phyloP scores from a whole-genome alignment of 1,284 basidiomycete species.

The Fomitopsis pinicola region DNA sequence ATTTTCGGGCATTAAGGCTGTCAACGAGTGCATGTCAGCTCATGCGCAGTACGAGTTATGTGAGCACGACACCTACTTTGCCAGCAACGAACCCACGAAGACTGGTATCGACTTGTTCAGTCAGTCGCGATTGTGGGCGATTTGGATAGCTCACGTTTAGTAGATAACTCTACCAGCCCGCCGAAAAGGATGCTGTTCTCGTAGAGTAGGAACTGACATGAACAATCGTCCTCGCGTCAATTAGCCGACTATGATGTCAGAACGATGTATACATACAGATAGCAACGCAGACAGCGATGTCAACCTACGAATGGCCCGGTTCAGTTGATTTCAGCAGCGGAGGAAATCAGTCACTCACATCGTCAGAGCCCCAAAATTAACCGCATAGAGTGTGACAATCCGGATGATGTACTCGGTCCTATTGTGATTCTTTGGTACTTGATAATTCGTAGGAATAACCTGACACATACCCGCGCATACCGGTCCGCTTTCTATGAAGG shows the following conservation, averaged over 20 bases:
- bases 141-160: neutral
- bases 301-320: neutral
- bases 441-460: neutral
- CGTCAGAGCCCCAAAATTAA: neutral
- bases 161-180: neutral
- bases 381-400: neutral
- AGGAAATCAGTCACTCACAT: neutral
- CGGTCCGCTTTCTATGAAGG: neutral
- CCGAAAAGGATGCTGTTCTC: neutral
- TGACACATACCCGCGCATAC: neutral
- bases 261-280: neutral
- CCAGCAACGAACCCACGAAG: neutral
- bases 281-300: neutral
- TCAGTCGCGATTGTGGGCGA: neutral
- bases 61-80: neutral
- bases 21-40: neutral
- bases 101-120: neutral
- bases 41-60: neutral
- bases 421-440: neutral
- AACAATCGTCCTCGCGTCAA: neutral
- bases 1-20: neutral
- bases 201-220: neutral
- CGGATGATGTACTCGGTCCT: neutral
- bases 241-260: neutral
- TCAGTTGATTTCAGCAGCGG: neutral